phyloP scores from a whole-genome alignment of 495 filamentous ascomycete genomes.

The Aeminium ludgeri region DNA sequence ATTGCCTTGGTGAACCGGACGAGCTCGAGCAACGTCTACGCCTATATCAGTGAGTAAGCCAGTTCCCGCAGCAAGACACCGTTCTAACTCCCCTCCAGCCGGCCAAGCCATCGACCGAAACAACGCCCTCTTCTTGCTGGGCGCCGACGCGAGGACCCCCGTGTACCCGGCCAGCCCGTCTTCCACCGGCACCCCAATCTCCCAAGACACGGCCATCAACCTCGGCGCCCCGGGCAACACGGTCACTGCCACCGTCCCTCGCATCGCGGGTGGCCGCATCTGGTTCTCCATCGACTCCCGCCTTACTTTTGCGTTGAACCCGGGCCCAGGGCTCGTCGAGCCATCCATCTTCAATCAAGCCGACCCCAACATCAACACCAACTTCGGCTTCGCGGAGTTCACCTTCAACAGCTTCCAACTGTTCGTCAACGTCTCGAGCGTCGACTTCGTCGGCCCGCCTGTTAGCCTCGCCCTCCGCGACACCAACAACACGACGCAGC shows the following conservation, averaged over 20 bases:
- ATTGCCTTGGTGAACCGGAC: conserved; percentile 13
- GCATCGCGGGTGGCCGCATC: conserved; percentile 27
- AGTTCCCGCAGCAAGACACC: background rate
- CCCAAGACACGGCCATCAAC: conserved; percentile 20
- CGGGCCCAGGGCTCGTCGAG: conserved; percentile 24
- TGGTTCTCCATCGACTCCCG: conserved; percentile 27
- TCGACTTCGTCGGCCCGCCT: conserved; percentile 32
- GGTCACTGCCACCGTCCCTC: conserved; percentile 26
- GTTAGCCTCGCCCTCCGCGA: conserved; percentile 25
- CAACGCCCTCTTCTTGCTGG: conserved; percentile 14
- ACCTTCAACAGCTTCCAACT: conserved; percentile 25
- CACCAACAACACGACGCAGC: conserved; percentile 19
- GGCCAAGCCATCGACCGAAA: conserved; percentile 14
- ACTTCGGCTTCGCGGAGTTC: conserved; percentile 34
- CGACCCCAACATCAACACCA: conserved; percentile 28
- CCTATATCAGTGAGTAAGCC: conserved; percentile 13
- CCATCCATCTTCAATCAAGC: conserved; percentile 28
- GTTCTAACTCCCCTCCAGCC: conserved; percentile 5
- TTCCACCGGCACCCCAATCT: conserved; percentile 13
- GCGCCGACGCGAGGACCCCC: conserved; percentile 11
- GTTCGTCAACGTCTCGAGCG: conserved; percentile 32
- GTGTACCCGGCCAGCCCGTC: conserved; percentile 16
- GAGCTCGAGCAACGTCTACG: conserved; percentile 12
- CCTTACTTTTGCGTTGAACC: conserved; percentile 26
- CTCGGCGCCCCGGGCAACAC: conserved; percentile 23